phyloP scores from a whole-genome alignment of 495 filamentous ascomycete species.

The Filosporella fistucella region DNA sequence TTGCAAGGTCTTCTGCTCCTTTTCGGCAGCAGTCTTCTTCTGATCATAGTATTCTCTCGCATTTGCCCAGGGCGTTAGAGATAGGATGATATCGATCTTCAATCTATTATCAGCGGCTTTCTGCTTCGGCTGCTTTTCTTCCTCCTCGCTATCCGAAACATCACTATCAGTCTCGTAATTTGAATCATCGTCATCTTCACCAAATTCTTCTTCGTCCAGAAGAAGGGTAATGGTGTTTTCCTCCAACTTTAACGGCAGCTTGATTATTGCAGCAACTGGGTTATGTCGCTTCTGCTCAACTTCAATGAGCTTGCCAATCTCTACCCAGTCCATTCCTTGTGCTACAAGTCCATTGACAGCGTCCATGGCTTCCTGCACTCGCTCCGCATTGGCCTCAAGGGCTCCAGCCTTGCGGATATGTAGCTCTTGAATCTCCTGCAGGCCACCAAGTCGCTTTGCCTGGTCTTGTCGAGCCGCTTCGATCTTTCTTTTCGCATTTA shows the following conservation, averaged over 20 bases:
- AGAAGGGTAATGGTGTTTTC: slow-evolving; percentile 84
- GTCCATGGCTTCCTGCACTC: slow-evolving; percentile 86
- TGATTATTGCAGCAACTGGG: slow-evolving; percentile 81
- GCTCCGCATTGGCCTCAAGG: slow-evolving; percentile 81
- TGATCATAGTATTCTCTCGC: slow-evolving; percentile 89
- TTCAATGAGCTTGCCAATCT: slow-evolving; percentile 83
- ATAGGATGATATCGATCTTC: slow-evolving; percentile 79
- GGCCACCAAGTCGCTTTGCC: slow-evolving; percentile 71
- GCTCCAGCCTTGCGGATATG: slow-evolving; percentile 87
- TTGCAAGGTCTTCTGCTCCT: slow-evolving; percentile 78
- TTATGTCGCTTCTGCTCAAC: slow-evolving; percentile 77
- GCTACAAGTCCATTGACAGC: slow-evolving; percentile 84
- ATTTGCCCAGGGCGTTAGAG: slow-evolving; percentile 78
- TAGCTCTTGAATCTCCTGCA: slow-evolving; percentile 72
- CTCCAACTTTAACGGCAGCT: slow-evolving; percentile 79
- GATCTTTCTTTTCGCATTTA: slow-evolving; percentile 74
- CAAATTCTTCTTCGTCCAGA: slow-evolving; percentile 63
- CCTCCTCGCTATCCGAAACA: slow-evolving; percentile 53
- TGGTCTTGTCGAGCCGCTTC: slow-evolving; percentile 80
- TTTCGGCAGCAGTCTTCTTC: slow-evolving; percentile 74
- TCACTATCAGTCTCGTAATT: slow-evolving; percentile 63
- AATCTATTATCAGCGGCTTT: slow-evolving; percentile 46
- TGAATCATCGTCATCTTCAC: slow-evolving; percentile 45
- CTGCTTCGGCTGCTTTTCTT: slow-evolving; percentile 30
- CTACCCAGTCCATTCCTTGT: slow-evolving; percentile 96